These are phyloP conservation scores for Candolleomyces aberdarensis DNA, from an alignment of 768 basidiomycete genomes.

Conservation along the genomic window DNA sequence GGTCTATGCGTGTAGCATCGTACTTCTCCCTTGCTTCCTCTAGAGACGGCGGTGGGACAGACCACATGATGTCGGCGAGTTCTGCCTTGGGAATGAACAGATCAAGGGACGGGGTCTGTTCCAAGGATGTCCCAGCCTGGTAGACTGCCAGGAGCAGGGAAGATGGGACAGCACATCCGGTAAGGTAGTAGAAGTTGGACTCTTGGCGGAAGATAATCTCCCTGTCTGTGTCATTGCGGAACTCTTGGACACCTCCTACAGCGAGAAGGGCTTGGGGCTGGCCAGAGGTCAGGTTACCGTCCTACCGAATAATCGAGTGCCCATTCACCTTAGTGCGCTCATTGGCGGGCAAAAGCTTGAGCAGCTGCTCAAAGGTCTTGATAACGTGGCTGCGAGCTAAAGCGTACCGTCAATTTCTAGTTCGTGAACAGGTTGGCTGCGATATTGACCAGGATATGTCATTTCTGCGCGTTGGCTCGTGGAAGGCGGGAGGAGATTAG, in stretches of 20 bases:
- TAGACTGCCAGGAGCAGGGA: slow-evolving; percentile 64
- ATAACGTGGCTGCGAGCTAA: slow-evolving; percentile 9
- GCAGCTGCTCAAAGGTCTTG: slow-evolving; percentile 11
- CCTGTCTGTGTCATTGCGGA: slow-evolving; percentile 81
- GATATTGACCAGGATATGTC: no score
- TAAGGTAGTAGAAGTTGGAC: slow-evolving; percentile 87
- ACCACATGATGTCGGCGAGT: slow-evolving; percentile 82
- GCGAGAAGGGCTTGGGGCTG: slow-evolving; percentile 72
- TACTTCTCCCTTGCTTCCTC: slow-evolving; percentile 49
- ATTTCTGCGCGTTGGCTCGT: no score
- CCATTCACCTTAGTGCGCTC: slow-evolving; percentile 10
- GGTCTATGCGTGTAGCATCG: slow-evolving; percentile 58
- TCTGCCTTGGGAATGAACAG: slow-evolving; percentile 81
- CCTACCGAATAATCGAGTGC: not conserved
- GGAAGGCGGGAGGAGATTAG: not conserved
- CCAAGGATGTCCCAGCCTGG: slow-evolving; percentile 46
- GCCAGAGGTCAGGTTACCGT: not conserved
- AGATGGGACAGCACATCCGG: slow-evolving; percentile 73
- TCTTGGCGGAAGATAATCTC: slow-evolving; percentile 69
- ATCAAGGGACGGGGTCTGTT: slow-evolving; percentile 41
- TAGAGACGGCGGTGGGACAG: slow-evolving; percentile 70
- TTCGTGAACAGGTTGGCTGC: no score
- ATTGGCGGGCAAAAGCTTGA: slow-evolving; percentile 9
- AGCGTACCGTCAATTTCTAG: not conserved
- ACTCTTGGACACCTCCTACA: slow-evolving; percentile 59